Conservation (phyloP, 495 filamentous ascomycete species). For the Saxophila tyrrhenica region DNA sequence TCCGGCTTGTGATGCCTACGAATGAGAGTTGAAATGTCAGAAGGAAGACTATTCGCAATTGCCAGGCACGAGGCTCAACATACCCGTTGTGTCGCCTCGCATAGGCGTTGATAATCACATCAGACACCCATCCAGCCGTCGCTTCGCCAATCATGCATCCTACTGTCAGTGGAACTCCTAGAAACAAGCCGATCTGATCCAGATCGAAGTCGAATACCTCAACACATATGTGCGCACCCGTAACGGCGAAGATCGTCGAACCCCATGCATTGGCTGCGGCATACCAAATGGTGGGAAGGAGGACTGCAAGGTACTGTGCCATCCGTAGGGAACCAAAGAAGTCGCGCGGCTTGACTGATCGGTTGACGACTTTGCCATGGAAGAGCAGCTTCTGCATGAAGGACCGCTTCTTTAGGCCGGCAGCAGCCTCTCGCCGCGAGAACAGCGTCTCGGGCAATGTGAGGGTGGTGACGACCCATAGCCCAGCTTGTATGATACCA, state of each 20-base stretch:
- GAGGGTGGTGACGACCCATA: conserved; percentile 20
- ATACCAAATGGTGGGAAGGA: conserved; percentile 23
- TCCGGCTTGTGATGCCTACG: conserved; percentile 21
- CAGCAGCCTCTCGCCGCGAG: conserved; percentile 12
- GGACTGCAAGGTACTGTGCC: conserved; percentile 22
- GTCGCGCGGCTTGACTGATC: conserved; percentile 8
- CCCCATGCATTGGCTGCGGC: conserved; percentile 20
- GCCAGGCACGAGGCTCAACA: not conserved
- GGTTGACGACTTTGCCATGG: not conserved
- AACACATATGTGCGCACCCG: not conserved
- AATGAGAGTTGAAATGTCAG: not conserved
- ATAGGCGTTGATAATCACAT: conserved; percentile 23
- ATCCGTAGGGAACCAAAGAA: conserved; percentile 25
- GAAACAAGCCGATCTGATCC: conserved; percentile 25
- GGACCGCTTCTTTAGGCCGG: conserved; percentile 4
- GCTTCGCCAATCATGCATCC: conserved; percentile 28
- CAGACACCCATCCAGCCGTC: conserved; percentile 24
- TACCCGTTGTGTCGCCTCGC: conserved; percentile 20
- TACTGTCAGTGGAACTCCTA: conserved; percentile 24
- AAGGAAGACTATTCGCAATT: not conserved
- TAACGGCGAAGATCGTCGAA: conserved; percentile 26
- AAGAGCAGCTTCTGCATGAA: not conserved
- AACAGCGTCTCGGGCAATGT: conserved; percentile 29
- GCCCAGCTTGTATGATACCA: conserved; percentile 14
- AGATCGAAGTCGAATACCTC: conserved; percentile 24